Conservation (phyloP, 345 rosid species). For the Citrus maxima region DNA sequence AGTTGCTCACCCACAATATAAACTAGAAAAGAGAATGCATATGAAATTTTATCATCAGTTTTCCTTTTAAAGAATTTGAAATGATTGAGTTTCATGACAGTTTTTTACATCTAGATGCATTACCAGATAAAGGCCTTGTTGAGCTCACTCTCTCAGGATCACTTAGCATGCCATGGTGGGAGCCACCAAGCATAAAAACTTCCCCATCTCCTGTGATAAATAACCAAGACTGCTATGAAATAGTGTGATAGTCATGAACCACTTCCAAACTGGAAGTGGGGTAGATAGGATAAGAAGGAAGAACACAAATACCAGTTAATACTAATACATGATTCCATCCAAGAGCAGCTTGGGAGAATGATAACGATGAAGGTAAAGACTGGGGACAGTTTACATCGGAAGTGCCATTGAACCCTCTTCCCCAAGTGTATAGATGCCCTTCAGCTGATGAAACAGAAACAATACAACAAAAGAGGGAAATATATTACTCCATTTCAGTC, state of each 20-base stretch:
- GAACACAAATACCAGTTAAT: constrained; percentile 43
- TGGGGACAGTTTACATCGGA: constrained; percentile 49
- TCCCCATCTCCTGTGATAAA: constrained; percentile 51
- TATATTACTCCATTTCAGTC: background rate
- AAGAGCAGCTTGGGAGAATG: constrained; percentile 45
- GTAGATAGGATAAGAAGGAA: background rate
- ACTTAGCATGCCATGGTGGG: constrained; percentile 42
- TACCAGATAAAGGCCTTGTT: constrained; percentile 38
- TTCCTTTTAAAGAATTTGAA: background rate
- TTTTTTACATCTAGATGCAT: background rate
- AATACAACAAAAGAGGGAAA: background rate
- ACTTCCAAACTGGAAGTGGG: background rate
- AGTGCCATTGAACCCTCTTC: constrained; percentile 63
- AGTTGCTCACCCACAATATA: background rate
- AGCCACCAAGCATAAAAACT: constrained; percentile 66
- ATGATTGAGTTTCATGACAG: background rate
- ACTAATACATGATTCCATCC: constrained; percentile 87
- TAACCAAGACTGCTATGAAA: background rate
- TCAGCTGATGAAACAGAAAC: constrained; percentile 42
- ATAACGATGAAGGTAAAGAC: constrained; percentile 30
- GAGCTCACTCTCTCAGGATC: constrained; percentile 38
- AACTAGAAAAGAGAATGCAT: background rate
- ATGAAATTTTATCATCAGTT: constrained; percentile 1
- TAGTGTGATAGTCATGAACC: background rate
- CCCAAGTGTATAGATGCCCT: constrained; percentile 69